Evolutionary conservation across 2,329 filamentous ascomycete genomes (phyloP), one percentile per base, ranked within the genome.

Genomic region (Grosmannia clavigera): DNA sequence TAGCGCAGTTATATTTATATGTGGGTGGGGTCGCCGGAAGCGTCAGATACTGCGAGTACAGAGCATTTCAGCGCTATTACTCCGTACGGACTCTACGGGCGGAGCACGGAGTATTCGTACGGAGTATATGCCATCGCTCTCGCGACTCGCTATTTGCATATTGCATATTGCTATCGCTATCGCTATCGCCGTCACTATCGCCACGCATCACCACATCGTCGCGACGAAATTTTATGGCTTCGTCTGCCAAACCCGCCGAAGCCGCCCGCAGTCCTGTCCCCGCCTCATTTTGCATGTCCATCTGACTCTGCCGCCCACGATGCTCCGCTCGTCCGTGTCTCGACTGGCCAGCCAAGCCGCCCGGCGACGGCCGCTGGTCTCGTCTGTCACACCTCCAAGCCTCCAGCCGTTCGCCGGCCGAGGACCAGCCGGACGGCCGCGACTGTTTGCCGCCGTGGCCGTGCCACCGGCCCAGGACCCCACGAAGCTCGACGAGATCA

Each of bases 401-500:
- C 9, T 35, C 33, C 60, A 55, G 27, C 29, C 55, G 19, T 22
- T 40, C 3, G 25, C 52, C 38, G 19, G 27, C 4, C 55, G 52
- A 48, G 33, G 31, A 14, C 43, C 52, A 5, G 33, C 33, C 7
- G 33, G 6, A 9, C 33, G 33, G 9, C 9, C 33, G 9, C 58
- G 55, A 29, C 29, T 52, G 5, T 60, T 60, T 33, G 60, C 61
- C 19, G 58, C 59, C 14, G 58, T 62, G 10, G 55, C 59, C 14
- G 55, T 40, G 12, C 60, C 62, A 19, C 35, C 46, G 14, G 58
- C 62, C 12, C 58, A 58, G 84, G 92, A 97, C 70, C 90, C 90
- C 16, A 86, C 85, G 56, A 90, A 96, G 65, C 83, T 96, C 67
- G 90, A 96, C 72, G 79, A 87, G 65, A 86, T 97, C 68, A 95